Conservation (phyloP, 1,284 basidiomycete genomes). For the Puccinia polysora region DNA sequence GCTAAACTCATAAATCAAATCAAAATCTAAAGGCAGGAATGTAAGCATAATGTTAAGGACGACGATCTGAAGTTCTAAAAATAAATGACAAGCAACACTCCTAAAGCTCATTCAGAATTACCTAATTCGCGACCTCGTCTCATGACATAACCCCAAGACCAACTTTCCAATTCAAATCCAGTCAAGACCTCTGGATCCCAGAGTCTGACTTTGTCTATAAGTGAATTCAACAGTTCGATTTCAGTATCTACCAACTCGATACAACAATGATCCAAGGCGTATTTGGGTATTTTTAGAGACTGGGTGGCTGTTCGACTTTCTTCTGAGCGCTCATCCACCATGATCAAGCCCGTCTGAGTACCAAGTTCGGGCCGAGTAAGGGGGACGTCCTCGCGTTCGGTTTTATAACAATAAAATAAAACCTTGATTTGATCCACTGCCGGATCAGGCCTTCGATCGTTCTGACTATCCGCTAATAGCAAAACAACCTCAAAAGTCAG, state of each 20-base stretch:
- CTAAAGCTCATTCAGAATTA: slow-evolving; percentile 12
- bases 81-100: neutral
- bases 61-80: too few relatives aligned
- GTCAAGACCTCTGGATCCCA: slow-evolving; percentile 85
- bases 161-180: slow-evolving; percentile 84
- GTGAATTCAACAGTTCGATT: slow-evolving; percentile 72
- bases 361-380: slow-evolving; percentile 54
- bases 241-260: slow-evolving; percentile 66
- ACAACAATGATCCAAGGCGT: slow-evolving; percentile 48
- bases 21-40: slow-evolving; percentile 48
- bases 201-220: slow-evolving; percentile 70
- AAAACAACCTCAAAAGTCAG: neutral
- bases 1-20: slow-evolving; percentile 54
- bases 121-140: slow-evolving; percentile 59
- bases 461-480: slow-evolving; percentile 51
- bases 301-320: neutral
- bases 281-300: slow-evolving; percentile 21
- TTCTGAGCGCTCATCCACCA: slow-evolving; percentile 53
- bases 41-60: neutral
- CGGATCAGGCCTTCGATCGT: slow-evolving; percentile 65
- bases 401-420: slow-evolving; percentile 66
- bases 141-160: slow-evolving; percentile 84
- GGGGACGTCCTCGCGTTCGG: slow-evolving; percentile 57
- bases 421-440: slow-evolving; percentile 67
- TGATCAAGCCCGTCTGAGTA: slow-evolving; percentile 62